These are phyloP conservation scores for Phyllosticta capitalensis DNA, from an alignment of 2,329 filamentous ascomycete species.

Conservation along the genomic window DNA sequence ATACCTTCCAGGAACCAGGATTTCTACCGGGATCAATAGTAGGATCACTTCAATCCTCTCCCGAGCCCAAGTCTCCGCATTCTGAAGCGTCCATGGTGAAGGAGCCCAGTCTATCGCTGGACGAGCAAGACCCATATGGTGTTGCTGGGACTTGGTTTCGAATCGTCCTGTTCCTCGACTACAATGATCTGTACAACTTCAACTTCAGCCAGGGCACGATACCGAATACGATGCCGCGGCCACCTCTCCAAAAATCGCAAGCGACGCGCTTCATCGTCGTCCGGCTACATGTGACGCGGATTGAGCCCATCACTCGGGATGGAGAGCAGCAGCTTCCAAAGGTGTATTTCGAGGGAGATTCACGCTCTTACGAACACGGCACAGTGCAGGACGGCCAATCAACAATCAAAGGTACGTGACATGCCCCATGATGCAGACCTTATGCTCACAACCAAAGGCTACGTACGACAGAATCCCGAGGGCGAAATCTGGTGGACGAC, in stretches of 20 bases:
- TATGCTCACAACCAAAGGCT: slow-evolving; percentile 32
- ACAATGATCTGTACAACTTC: slow-evolving; percentile 61
- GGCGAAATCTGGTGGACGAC: slow-evolving; percentile 69
- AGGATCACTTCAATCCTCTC: not conserved
- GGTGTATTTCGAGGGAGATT: slow-evolving; percentile 57
- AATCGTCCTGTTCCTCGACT: slow-evolving; percentile 48
- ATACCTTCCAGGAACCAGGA: slow-evolving; percentile 8
- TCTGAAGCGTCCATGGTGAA: slow-evolving; percentile 15
- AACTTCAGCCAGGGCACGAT: slow-evolving; percentile 48
- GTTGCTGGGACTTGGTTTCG: slow-evolving; percentile 61
- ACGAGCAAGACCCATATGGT: slow-evolving; percentile 55
- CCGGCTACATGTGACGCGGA: slow-evolving; percentile 50
- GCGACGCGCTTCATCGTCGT: slow-evolving; percentile 62
- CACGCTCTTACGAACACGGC: slow-evolving; percentile 53
- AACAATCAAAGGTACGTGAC: slow-evolving; percentile 48
- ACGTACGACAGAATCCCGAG: slow-evolving; percentile 55
- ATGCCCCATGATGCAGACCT: not conserved
- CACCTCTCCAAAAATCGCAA: slow-evolving; percentile 54
- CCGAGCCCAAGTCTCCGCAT: not conserved
- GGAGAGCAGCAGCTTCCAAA: slow-evolving; percentile 47
- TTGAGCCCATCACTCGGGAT: slow-evolving; percentile 50
- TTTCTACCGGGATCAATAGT: not conserved
- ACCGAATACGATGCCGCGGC: slow-evolving; percentile 26
- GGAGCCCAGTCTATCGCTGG: slow-evolving; percentile 19
- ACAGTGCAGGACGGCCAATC: slow-evolving; percentile 58